These are phyloP conservation scores for Eugenia klotzschiana DNA, from an alignment of 441 rosid genomes.

Conservation along the genomic window DNA sequence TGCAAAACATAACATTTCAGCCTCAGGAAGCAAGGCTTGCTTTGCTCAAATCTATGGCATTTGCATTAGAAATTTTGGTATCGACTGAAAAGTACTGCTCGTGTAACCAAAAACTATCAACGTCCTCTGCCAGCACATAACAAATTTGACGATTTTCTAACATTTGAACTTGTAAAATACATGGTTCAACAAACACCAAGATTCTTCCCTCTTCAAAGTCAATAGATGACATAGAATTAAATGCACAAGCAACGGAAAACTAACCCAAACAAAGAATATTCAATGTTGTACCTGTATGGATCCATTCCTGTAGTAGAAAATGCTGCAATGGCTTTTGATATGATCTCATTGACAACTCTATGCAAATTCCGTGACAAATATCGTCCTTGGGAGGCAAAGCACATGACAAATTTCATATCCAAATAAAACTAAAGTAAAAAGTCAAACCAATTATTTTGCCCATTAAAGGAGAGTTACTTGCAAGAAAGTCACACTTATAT, in stretches of 20 bases:
- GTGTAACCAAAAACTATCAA: not conserved
- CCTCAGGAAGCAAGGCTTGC: not conserved
- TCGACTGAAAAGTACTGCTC: not conserved
- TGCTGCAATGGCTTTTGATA: conserved; percentile 67
- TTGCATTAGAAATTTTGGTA: not conserved
- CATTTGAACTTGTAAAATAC: not conserved
- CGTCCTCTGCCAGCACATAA: not conserved
- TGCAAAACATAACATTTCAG: conserved; percentile 11
- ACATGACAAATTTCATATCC: conserved; percentile 90
- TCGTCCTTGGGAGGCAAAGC: conserved; percentile 96
- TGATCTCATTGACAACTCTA: conserved; percentile 77
- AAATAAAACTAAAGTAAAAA: conserved; percentile 43
- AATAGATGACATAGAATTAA: not conserved
- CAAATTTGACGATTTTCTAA: not conserved
- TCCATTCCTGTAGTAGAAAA: conserved; percentile 85
- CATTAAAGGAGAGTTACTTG: not conserved
- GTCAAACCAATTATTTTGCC: not conserved
- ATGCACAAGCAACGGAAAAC: not conserved
- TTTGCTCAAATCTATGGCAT: not conserved
- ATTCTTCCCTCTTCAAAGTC: not conserved
- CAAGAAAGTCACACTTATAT: conserved; percentile 9
- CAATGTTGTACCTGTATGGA: conserved; percentile 54
- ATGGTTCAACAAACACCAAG: not conserved
- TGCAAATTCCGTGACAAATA: conserved; percentile 90
- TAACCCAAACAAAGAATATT: not conserved